Conservation (phyloP, 2,329 filamentous ascomycete species). For the Aspergillus fijiensis region DNA sequence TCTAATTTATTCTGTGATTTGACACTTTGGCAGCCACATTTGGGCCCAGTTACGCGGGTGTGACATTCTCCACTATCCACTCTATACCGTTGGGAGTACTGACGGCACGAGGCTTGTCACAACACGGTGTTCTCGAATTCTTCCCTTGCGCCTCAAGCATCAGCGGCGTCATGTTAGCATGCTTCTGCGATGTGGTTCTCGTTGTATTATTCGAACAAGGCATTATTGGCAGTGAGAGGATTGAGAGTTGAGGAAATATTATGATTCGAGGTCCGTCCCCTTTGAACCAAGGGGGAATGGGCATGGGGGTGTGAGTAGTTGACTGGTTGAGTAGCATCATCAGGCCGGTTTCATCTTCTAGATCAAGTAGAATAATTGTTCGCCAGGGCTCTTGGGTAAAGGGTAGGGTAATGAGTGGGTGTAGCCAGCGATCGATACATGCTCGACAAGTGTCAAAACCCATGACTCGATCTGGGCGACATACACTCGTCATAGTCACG, state of each 20-base stretch:
- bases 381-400: background rate
- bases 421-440: background rate
- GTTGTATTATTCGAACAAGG: background rate
- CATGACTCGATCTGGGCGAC: no score
- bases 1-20: background rate
- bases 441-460: background rate
- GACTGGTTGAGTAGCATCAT: background rate
- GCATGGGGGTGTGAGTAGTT: background rate
- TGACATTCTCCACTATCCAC: background rate
- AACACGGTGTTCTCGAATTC: background rate
- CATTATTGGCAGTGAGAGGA: background rate
- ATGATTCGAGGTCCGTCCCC: background rate
- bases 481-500: background rate
- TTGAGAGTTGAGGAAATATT: background rate
- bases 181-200: background rate
- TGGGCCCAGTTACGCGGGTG: background rate
- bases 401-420: no score
- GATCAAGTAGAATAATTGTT: background rate
- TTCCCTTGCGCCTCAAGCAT: background rate
- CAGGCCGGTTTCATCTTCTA: background rate
- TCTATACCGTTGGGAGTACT: background rate
- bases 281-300: background rate
- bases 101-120: background rate
- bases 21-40: background rate
- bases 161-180: background rate